Base-by-base conservation (phyloP, 2,329 filamentous ascomycete species). In the Apiospora rasikravindrae region DNA sequence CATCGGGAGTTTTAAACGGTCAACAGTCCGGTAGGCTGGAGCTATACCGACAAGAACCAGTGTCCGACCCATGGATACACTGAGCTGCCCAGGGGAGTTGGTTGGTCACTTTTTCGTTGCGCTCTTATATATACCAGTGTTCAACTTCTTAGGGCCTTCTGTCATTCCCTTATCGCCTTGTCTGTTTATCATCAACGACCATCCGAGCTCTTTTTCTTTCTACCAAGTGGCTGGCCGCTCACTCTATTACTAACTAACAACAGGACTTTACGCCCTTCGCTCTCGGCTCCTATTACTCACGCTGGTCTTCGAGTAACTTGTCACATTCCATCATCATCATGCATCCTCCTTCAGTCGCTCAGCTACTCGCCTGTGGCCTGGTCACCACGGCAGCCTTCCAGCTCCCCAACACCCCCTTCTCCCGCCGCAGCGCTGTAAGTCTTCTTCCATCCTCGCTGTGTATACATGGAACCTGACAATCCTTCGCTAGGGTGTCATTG, bases 351-450 rank as follows among this genome's bases (percentile, higher is more conserved):
- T 61, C 29, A 7, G 53, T 61, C 29, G 53, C 29, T 37, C 53
- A 61, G 53, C 6, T 61, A 7, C 53, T 61, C 53, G 29, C 53
- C 53, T 61, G 53, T 37, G 53, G 53, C 53, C 53, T 61, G 53
- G 53, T 29, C 53, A 61, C 53, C 53, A 61, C 53, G 29, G 53
- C 53, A 16, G 53, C 53, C 53, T 61, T 61, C 26, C 53, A 61
- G 53, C 53, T 61, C 29, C 53, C 53, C 29, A 33, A 22, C 29
- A 37, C 53, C 0, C 7, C 53, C 53, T 61, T 61, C 53, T 37
- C 29, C 29, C 53, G 53, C 53, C 53, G 53, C 29, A 29, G 53
- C 53, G 53, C 53, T 4, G 53, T 37, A 61, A 19, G 53, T n/a
- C 29, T 22, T 33, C 26, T 22, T 37, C 7, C 6, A 22, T 37